Evolutionary conservation across 2,329 filamentous ascomycete genomes (phyloP).

Genomic region (Cytospora schulzeri): DNA sequence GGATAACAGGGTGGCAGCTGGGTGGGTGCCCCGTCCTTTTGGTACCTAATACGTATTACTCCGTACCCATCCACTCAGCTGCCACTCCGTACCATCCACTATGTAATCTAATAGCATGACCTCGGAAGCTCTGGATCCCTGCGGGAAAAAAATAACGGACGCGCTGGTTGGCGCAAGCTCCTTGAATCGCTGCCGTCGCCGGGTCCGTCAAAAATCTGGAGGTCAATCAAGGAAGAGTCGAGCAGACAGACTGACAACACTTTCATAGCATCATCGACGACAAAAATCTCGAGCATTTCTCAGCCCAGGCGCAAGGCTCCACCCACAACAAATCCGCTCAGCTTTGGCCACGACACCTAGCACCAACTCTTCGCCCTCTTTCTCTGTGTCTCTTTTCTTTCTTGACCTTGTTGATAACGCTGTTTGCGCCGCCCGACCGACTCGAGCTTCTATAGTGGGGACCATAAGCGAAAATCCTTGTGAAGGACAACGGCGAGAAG

Average conservation of each 20-base stretch:
- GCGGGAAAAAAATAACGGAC: slow-evolving; percentile 6
- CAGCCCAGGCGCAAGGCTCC: slow-evolving; percentile 13
- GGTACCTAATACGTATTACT: no score
- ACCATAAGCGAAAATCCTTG: not conserved
- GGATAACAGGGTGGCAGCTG: not conserved
- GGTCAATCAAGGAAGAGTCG: not conserved
- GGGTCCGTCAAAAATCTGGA: slow-evolving; percentile 11
- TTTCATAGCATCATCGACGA: slow-evolving; percentile 23
- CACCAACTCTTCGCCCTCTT: not conserved
- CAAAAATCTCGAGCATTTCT: not conserved
- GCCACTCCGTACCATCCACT: no score
- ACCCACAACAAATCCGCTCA: slow-evolving; percentile 6
- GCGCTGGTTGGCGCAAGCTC: slow-evolving; percentile 9
- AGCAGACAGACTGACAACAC: not conserved
- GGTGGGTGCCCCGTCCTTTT: no score
- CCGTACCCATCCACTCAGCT: no score
- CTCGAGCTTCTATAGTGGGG: not conserved
- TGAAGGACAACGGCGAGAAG: slow-evolving; percentile 15
- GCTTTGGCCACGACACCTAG: not conserved
- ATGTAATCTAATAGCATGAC: no score
- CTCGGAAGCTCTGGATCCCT: not conserved
- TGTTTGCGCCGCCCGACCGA: slow-evolving; percentile 4
- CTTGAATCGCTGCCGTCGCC: slow-evolving; percentile 2
- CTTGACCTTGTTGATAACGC: not conserved
- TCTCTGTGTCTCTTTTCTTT: not conserved